phyloP scores from a whole-genome alignment of 164 flowering plant species.

The Stephania cephalantha region DNA sequence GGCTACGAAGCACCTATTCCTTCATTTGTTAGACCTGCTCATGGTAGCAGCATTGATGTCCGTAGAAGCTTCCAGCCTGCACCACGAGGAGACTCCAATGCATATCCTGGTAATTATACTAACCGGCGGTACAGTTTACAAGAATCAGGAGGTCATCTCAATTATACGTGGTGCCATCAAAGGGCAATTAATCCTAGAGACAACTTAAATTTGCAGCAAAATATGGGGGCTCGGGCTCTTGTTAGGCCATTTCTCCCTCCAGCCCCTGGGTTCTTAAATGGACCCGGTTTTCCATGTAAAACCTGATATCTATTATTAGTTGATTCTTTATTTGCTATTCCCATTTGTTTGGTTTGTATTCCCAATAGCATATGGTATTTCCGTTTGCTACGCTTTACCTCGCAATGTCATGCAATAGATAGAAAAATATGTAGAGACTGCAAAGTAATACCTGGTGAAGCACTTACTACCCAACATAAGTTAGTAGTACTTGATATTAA shows the following conservation, averaged over 20 bases:
- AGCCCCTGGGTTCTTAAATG: conserved; percentile 56
- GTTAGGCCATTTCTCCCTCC: conserved; percentile 57
- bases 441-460: too few species aligned
- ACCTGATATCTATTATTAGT: not conserved
- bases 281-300: conserved; percentile 66
- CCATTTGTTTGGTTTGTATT: not conserved
- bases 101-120: conserved; percentile 31
- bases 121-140: conserved; percentile 47
- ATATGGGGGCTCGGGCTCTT: conserved; percentile 52
- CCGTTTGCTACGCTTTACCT: not conserved
- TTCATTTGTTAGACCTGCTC: conserved; percentile 43
- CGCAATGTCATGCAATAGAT: not conserved
- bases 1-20: conserved; percentile 42
- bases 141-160: conserved; percentile 48
- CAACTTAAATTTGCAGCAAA: conserved; percentile 40
- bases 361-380: not conserved
- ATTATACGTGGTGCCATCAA: conserved; percentile 54
- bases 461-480: too few species aligned
- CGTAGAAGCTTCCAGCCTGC: conserved; percentile 41
- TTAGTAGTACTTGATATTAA: too few species aligned
- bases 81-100: conserved; percentile 45
- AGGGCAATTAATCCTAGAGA: conserved; percentile 42
- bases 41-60: conserved; percentile 33
- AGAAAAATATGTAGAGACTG: too few species aligned
- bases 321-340: not conserved